Evolutionary conservation across 31 red algal genomes (phyloP), one percentile per base, ranked within the genome.

Genomic region (Odonthalia washingtoniensis): DNA sequence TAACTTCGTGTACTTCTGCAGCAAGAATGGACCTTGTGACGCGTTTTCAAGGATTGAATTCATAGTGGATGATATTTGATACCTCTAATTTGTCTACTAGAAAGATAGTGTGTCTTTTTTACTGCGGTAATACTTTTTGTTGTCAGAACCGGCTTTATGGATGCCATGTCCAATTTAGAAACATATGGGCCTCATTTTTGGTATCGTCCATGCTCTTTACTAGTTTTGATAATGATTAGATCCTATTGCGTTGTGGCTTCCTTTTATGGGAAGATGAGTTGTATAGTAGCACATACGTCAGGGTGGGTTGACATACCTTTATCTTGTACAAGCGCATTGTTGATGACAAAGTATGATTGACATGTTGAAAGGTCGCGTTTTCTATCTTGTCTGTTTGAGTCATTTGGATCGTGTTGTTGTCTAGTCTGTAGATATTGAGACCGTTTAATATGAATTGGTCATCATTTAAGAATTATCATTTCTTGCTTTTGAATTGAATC

Each of bases 371-470:
- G 3, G 24, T 60, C 61, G 1, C 72, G 68, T 3, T 3, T 24
- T 49, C 39, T 2, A 74, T 24, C 26, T 85, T 85, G n/a, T 72
- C 82, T 3, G 1, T 37, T 32, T 85, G 82, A 33, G 44, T 78
- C 75, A 78, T 57, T n/a, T n/a, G n/a, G n/a, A n/a, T n/a, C n/a
- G n/a, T n/a, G n/a, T n/a, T n/a, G n/a, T n/a, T n/a, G n/a, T n/a
- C n/a, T n/a, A n/a, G n/a, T n/a, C n/a, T n/a, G n/a, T n/a, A n/a
- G n/a, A n/a, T n/a, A n/a, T n/a, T n/a, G n/a, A n/a, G n/a, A n/a
- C n/a, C n/a, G n/a, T n/a, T n/a, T n/a, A n/a, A n/a, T n/a, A n/a
- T n/a, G n/a, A n/a, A n/a, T n/a, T n/a, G n/a, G n/a, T n/a, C n/a
- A n/a, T n/a, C n/a, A n/a, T n/a, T n/a, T n/a, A n/a, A n/a, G n/a